phyloP scores from a whole-genome alignment of 2,329 filamentous ascomycete species.

The Alternaria angustiovoidea region DNA sequence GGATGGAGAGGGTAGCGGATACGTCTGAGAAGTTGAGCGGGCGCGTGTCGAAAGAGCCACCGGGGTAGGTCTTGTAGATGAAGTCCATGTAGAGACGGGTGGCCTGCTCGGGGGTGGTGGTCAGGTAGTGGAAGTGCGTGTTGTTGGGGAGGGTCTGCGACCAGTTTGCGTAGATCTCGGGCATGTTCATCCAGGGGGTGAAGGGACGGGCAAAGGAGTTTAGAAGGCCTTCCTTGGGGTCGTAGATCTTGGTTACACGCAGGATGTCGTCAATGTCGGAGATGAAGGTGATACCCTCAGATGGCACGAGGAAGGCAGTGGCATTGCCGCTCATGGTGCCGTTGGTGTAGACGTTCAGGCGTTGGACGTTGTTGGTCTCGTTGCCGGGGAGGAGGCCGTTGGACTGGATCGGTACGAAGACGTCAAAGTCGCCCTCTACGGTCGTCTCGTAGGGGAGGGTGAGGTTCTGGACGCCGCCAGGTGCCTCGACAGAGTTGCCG shows the following conservation, averaged over 20 bases:
- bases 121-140: constrained; percentile 82
- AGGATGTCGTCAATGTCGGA: constrained; percentile 84
- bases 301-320: constrained; percentile 78
- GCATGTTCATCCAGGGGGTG: constrained; percentile 80
- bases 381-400: constrained; percentile 67
- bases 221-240: constrained; percentile 75
- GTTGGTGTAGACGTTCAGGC: constrained; percentile 72
- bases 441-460: constrained; percentile 73
- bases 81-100: constrained; percentile 81
- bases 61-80: constrained; percentile 80
- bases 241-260: constrained; percentile 81
- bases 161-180: constrained; percentile 80
- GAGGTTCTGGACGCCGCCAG: constrained; percentile 69
- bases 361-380: constrained; percentile 69
- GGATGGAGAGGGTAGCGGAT: constrained; percentile 74
- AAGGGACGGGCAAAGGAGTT: constrained; percentile 80
- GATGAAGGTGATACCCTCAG: constrained; percentile 73
- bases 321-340: constrained; percentile 73
- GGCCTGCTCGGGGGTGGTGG: constrained; percentile 79
- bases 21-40: constrained; percentile 83
- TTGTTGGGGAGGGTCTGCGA: constrained; percentile 67
- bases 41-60: constrained; percentile 76
- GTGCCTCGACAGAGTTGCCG: constrained; percentile 60
- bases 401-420: constrained; percentile 70
- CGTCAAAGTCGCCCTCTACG: constrained; percentile 74